A percentile compares a stretch with the other conserved stretches of the same genome.
These are phyloP conservation scores for Ceriops tagal DNA, from an alignment of 345 rosid species.

Conservation along the genomic window DNA sequence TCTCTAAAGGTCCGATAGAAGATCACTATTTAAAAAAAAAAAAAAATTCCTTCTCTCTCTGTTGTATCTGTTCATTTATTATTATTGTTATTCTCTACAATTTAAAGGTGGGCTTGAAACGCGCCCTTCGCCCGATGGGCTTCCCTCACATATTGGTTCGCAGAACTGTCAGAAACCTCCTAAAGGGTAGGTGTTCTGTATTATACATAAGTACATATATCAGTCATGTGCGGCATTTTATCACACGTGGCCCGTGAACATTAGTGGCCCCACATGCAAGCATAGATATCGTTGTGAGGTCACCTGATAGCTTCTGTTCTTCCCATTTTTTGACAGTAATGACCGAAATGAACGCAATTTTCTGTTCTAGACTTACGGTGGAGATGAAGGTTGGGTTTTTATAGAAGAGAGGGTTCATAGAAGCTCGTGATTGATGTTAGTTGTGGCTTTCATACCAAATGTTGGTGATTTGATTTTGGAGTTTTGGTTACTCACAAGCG, in stretches of 20 bases:
- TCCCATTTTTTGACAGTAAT: too few relatives aligned
- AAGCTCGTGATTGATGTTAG: conserved; percentile 10
- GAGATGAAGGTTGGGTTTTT: conserved; percentile 33
- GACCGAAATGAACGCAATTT: not conserved
- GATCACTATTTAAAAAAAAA: too few relatives aligned
- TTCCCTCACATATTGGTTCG: conserved; percentile 23
- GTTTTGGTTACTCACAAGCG: too few relatives aligned
- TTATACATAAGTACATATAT: too few relatives aligned
- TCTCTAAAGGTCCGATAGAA: not conserved
- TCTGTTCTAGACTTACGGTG: conserved; percentile 34
- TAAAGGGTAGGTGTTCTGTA: conserved; percentile 17
- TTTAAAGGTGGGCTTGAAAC: conserved; percentile 28
- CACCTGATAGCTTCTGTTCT: too few relatives aligned
- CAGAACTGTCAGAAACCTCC: conserved; percentile 23
- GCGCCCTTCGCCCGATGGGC: conserved; percentile 15
- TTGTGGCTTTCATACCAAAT: too few relatives aligned
- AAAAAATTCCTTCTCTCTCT: not conserved
- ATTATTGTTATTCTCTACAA: not conserved
- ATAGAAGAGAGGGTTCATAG: conserved; percentile 37
- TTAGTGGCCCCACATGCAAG: too few relatives aligned
- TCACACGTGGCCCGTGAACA: too few relatives aligned
- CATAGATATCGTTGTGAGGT: too few relatives aligned
- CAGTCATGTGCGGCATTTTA: not conserved
- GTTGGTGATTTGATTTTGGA: too few relatives aligned
- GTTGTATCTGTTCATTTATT: not conserved